Evolutionary conservation across 2,329 filamentous ascomycete species (phyloP), one percentile per base, ranked within the genome.

Genomic region (Xylaria arbuscula): DNA sequence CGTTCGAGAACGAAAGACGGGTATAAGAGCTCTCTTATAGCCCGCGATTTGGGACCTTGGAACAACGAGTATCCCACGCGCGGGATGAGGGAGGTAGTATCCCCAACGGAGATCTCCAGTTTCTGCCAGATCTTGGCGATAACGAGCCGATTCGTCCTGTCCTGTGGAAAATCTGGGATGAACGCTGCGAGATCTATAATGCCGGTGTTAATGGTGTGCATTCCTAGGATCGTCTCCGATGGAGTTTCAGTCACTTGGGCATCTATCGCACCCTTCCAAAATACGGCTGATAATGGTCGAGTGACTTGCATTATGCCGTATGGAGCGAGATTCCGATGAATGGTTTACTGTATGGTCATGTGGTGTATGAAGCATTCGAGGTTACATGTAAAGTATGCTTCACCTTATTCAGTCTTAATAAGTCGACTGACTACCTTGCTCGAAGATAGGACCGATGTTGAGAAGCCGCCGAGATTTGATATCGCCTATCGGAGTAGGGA

Each of bases 171-270:
- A 15, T 40, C 53, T n/a, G 36, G 36, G 53, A 17, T 17, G n/a
- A 56, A 38, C 17, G 53, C n/a, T 40, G n/a, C 19, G 53, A 56
- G n/a, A 38, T 56, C 53, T 56, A 56, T 56, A 56, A 40, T 17
- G 13, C 53, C n/a, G 19, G n/a, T n/a, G 34, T 17, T 56, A 56
- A 56, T 56, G 53, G 34, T 15, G n/a, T 40, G 24, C 36, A 22
- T 40, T 40, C n/a, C 53, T 40, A 22, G 53, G 53, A 40, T 56
- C n/a, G 24, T 40, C n/a, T 40, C 19, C 34, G 53, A 40, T 8
- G 15, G 34, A 19, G 53, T 56, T 13, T 40, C 53, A 56, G 24
- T 36, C 28, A 15, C n/a, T 56, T 34, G 53, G 34, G 17, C 34
- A 40, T 40, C 3, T n/a, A 11, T 15, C 40, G 4, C 10, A 4